Base-by-base conservation (phyloP, 2,329 filamentous ascomycete genomes). In the Apiospora pterosperma region DNA sequence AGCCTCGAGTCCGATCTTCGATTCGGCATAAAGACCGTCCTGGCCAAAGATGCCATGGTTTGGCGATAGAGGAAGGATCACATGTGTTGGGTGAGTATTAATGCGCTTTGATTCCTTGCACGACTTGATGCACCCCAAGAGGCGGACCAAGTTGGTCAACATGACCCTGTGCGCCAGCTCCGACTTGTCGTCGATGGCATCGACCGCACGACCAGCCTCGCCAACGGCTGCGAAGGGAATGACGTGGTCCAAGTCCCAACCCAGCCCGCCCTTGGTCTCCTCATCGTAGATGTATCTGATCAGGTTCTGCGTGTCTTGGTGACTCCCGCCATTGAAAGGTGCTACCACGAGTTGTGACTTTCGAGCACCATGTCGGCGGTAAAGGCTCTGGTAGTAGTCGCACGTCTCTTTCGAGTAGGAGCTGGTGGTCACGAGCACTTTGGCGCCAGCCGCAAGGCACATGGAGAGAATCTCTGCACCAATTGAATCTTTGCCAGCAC, bases 1-100 rank as follows among this genome's bases (percentile, higher is more conserved):
- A 0, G 68, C 66, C 67, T 78, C 76, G 4, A 81, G 70, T 0
- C 69, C 79, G 2, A 81, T 69, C 69, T 82, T 82, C 3, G 79
- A 79, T 66, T 82, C 80, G 0, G 78, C 71, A 63, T 82, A 82
- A 14, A 82, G 66, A 0, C 80, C 80, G 62, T 82, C 80, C 3
- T 73, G 70, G 2, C 80, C 80, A 61, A 82, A 79, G 1, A 70
- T 73, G 38, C 80, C 80, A 59, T 79, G 77, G 63, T 82, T 82
- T 7, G 79, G 79, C 0, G 79, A 81, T 39, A 82, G 73, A 0
- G 80, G 80, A 5, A 82, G 66, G 10, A 81, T 65, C 2, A 80
- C 77, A 38, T 76, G 73, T 0, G 79, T 74, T 10, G 79, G 78
- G 16, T 75, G 70, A 1, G 72, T 75, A 21, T 66, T 62, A 59